These are phyloP conservation scores for Cicer arietinum DNA, from an alignment of 306 rosid genomes.

Conservation along the genomic window DNA sequence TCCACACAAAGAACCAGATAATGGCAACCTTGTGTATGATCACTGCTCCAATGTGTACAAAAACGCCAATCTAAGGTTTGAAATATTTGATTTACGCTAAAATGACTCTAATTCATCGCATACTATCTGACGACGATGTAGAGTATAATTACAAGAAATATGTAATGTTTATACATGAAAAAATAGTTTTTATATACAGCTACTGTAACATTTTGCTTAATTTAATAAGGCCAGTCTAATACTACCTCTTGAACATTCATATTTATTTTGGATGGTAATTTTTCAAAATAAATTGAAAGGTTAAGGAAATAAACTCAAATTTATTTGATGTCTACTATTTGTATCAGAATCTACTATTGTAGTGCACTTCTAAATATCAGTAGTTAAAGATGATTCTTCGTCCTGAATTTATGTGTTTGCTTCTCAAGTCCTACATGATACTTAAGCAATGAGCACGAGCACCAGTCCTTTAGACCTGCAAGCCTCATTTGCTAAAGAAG, in stretches of 20 bases:
- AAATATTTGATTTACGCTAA: conserved; percentile 81
- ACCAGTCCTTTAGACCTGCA: no score
- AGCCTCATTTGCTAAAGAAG: no score
- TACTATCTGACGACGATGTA: conserved; percentile 20
- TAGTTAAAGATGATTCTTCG: no score
- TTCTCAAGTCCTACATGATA: no score
- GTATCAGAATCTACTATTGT: conserved; percentile 24
- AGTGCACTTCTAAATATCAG: not conserved
- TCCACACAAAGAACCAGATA: conserved; percentile 64
- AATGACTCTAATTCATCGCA: conserved; percentile 15
- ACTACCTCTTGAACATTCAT: not conserved
- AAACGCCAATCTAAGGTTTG: conserved; percentile 79
- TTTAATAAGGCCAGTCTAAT: conserved; percentile 13
- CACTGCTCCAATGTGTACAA: conserved; percentile 75
- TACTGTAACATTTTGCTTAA: conserved; percentile 31
- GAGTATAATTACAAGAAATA: conserved; percentile 4
- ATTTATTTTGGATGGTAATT: not conserved
- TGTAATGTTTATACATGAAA: conserved; percentile 28
- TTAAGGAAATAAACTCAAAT: conserved; percentile 21
- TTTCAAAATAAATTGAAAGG: conserved; percentile 1
- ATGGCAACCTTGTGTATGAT: conserved; percentile 67
- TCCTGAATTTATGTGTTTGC: no score
- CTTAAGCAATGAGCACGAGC: no score
- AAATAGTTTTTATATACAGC: conserved; percentile 2
- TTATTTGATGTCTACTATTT: conserved; percentile 16